Evolutionary conservation across 495 filamentous ascomycete species (phyloP).

Genomic region (Sordaria brevicollis): DNA sequence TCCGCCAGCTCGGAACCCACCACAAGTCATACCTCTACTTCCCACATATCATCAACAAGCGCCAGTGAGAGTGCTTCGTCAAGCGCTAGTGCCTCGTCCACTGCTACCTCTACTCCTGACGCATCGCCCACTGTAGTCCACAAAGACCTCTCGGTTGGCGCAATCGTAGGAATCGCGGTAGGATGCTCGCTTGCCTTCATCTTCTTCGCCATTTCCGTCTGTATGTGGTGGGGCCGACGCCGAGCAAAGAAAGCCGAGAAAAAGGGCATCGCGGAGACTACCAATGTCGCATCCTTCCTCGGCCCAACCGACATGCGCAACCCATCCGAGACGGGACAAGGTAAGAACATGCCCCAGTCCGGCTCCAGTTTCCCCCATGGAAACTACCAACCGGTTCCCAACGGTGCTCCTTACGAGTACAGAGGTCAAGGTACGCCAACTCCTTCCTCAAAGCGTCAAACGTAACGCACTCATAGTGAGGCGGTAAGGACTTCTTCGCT

Average conservation of each 20-base stretch:
- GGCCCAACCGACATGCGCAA: neutral
- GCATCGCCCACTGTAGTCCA: neutral
- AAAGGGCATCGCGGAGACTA: neutral
- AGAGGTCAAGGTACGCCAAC: neutral
- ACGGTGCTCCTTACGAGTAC: neutral
- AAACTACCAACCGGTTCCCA: neutral
- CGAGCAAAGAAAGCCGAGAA: slow-evolving; percentile 4
- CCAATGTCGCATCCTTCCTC: neutral
- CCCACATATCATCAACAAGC: neutral
- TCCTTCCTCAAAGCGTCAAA: neutral
- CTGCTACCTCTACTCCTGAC: neutral
- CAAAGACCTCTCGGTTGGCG: slow-evolving; percentile 2
- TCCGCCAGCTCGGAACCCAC: neutral
- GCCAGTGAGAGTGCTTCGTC: neutral
- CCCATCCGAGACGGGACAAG: neutral
- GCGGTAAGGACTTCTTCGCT: neutral
- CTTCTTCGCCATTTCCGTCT: slow-evolving; percentile 2
- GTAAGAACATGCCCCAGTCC: neutral
- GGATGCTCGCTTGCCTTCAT: slow-evolving; percentile 6
- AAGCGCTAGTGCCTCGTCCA: neutral
- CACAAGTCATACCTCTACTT: neutral
- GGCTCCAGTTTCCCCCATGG: neutral
- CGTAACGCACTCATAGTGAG: neutral
- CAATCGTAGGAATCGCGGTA: slow-evolving; percentile 12
- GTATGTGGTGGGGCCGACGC: slow-evolving; percentile 8